Evolutionary conservation across 2,329 filamentous ascomycete species (phyloP).

Genomic region (Fusarium nygamai): DNA sequence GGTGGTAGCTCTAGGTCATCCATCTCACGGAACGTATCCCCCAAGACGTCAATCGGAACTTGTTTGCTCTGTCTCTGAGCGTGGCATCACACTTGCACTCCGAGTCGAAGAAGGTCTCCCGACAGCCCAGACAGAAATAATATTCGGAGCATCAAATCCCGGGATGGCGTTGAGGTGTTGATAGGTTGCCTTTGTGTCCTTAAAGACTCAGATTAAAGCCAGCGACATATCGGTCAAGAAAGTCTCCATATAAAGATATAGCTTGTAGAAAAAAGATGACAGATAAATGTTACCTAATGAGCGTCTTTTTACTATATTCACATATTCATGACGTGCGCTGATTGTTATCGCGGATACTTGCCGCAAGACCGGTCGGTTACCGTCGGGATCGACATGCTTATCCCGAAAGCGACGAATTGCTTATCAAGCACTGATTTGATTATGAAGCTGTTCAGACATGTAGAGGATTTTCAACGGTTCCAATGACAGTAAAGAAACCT

Average conservation of each 20-base stretch:
- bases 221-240: too few species aligned
- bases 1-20: not conserved
- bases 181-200: too few species aligned
- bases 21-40: not conserved
- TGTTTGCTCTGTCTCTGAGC: accelerated
- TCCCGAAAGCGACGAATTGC: accelerated
- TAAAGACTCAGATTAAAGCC: too few species aligned
- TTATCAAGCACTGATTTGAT: not conserved
- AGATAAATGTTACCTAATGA: too few species aligned
- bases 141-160: accelerated
- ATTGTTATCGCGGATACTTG: not conserved
- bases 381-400: not conserved
- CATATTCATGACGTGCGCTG: accelerated
- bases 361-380: not conserved
- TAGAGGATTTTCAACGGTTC: too few species aligned
- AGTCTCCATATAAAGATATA: too few species aligned
- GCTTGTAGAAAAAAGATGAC: too few species aligned
- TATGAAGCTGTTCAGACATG: not conserved
- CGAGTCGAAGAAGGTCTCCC: accelerated
- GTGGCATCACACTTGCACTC: not conserved
- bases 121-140: too few species aligned
- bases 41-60: not conserved
- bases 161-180: accelerated
- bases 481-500: too few species aligned
- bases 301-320: too few species aligned